Evolutionary conservation across 345 rosid species (phyloP), one percentile per base, ranked within the genome.

Genomic region (Citrus inodora): DNA sequence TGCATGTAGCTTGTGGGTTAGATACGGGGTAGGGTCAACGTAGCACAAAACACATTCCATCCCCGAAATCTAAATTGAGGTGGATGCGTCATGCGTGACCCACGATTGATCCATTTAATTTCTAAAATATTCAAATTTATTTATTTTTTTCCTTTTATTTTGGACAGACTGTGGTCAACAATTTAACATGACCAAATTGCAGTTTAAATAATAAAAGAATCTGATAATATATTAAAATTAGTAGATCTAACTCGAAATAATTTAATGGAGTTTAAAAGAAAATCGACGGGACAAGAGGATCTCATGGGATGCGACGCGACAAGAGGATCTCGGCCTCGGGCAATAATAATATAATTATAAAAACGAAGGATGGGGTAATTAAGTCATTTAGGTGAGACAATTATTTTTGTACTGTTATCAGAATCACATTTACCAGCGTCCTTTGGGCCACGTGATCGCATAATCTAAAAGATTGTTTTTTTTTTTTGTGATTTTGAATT

Each of bases 361-460:
- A 17, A 5, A 64, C 21, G 5, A 65, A 4, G 9, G 27, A 21
- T 25, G 51, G 71, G 71, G 51, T 9, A 37, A 7, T 7, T 37
- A 67, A n/a, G 51, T 22, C 40, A 67, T 67, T 67, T 37, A 1
- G n/a, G 3, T 1, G 21, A 64, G 21, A 1, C 33, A 9, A 40
- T 46, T 32, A 71, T 71, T 17, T 71, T 53, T 55, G 75, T 53
- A 30, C 63, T 5, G 30, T 5, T 30, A 55, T 2, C 21, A 55
- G 32, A 24, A 10, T 19, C 37, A 3, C 67, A 16, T 63, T 28
- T 6, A 28, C 24, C 5, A 59, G 9, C 4, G 10, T n/a, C 62
- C 27, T 59, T 0, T 37, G 16, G 25, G 24, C 78, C 78, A 76
- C 71, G 78, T 76, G 71, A 76, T 21, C 22, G 14, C 30, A 51